Conservation (phyloP, 176 grass and related monocot species). For the Lolium perenne region DNA sequence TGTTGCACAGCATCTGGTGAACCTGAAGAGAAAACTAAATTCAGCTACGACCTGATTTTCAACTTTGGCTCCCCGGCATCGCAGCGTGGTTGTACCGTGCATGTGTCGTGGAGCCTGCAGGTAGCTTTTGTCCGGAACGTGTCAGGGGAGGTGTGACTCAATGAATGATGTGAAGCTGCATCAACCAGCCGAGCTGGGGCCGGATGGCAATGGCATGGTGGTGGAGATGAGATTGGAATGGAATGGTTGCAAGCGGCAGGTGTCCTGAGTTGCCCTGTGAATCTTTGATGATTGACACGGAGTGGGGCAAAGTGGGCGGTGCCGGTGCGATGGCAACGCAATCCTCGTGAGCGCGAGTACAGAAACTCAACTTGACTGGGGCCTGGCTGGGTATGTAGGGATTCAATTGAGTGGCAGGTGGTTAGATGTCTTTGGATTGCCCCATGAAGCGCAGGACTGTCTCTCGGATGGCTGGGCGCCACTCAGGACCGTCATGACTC, state of each 20-base stretch:
- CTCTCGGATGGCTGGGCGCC: no score
- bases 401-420: not conserved
- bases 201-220: not conserved
- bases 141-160: slow-evolving; percentile 4
- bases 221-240: not conserved
- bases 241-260: not conserved
- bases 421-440: not conserved
- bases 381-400: not conserved
- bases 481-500: no score
- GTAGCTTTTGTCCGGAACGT: not conserved
- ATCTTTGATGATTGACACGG: slow-evolving; percentile 43
- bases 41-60: not conserved
- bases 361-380: not conserved
- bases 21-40: not conserved
- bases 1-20: not conserved
- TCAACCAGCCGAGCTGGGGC: slow-evolving; percentile 13
- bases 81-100: slow-evolving; percentile 42
- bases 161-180: slow-evolving; percentile 39
- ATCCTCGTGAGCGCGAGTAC: slow-evolving; percentile 27
- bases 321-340: not conserved
- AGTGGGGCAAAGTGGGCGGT: slow-evolving; percentile 32
- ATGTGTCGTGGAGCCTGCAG: slow-evolving; percentile 39
- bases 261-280: not conserved
- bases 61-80: not conserved
- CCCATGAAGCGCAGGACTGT: no score